Base-by-base conservation (phyloP, 331 rosid species). In the Phaseolus coccineus region DNA sequence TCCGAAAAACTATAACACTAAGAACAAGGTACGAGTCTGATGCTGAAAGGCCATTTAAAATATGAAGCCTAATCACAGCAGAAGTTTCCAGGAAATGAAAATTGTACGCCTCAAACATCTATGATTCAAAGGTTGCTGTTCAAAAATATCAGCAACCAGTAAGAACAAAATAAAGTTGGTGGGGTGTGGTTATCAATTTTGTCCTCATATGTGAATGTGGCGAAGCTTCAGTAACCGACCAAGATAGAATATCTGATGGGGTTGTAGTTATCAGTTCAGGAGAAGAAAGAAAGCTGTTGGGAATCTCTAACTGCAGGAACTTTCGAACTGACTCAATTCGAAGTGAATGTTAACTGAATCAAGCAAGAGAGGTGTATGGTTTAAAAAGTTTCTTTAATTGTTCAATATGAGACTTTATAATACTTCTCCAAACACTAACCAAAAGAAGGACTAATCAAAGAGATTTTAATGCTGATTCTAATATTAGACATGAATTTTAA, bases 11-110 rank as follows among this genome's bases (percentile, higher is more conserved):
- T 47, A 63, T 1, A n/a, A 72, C 51, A 46, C 69, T 31, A 61
- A 28, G 80, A 58, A 31, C 33, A 73, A 74, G 57, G 56, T 35
- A 77, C 24, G 77, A 77, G 30, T 47, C 50, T 31, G 66, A 56
- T 58, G 84, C 84, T 82, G 84, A 53, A 84, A 74, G 88, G 84
- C 85, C 79, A 4, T 47, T 76, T 67, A 88, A 84, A 87, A 82
- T 73, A 85, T 48, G 87, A 62, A 77, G 90, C 87, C 87, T 82
- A 72, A 50, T 75, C 19, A 63, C 58, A 70, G 83, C 83, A 67
- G 82, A 79, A 62, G 8, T 78, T 51, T 22, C 19, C 44, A 40
- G 47, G 59, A 16, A 63, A 53, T 3, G 56, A 47, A 78, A 30
- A 19, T 44, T 8, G 1, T 31, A 6, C 19, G 52, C 70, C 79